Evolutionary conservation across 768 basidiomycete species (phyloP).

Genomic region (Leccinum subgranulosum): DNA sequence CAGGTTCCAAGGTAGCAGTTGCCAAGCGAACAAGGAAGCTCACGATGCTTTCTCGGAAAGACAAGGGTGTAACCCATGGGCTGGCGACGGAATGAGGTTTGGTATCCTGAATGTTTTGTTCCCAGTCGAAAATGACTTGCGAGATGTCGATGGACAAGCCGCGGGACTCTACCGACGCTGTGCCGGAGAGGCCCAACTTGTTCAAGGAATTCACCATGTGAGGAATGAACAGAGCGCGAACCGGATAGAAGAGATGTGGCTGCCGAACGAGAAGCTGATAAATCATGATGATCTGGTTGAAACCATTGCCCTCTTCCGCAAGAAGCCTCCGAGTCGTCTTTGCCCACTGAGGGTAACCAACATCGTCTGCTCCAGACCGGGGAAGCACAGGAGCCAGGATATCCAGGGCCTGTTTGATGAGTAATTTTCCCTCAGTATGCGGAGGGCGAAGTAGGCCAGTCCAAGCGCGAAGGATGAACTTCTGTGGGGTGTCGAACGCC

Average conservation of each 20-base stretch:
- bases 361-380: slow-evolving; percentile 52
- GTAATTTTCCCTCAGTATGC: slow-evolving; percentile 69
- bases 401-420: slow-evolving; percentile 83
- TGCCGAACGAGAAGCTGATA: slow-evolving; percentile 94
- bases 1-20: slow-evolving; percentile 56
- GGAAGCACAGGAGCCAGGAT: slow-evolving; percentile 83
- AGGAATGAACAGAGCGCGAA: slow-evolving; percentile 88
- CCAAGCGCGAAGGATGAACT: slow-evolving; percentile 91
- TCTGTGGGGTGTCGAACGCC: slow-evolving; percentile 82
- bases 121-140: slow-evolving; percentile 93
- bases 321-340: slow-evolving; percentile 79
- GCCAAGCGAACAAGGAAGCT: slow-evolving; percentile 94
- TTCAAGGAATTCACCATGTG: slow-evolving; percentile 89
- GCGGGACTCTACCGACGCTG: slow-evolving; percentile 76
- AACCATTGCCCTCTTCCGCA: slow-evolving; percentile 78
- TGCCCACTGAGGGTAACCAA: slow-evolving; percentile 78
- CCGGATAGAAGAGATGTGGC: slow-evolving; percentile 86
- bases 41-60: slow-evolving; percentile 86
- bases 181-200: slow-evolving; percentile 78
- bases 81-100: slow-evolving; percentile 23
- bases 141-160: slow-evolving; percentile 85
- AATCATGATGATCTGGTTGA: slow-evolving; percentile 69
- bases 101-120: slow-evolving; percentile 52
- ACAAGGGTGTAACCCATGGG: slow-evolving; percentile 72
- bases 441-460: slow-evolving; percentile 81